phyloP scores from a whole-genome alignment of 1,284 basidiomycete species.

The Ceratobasidium theobromae region DNA sequence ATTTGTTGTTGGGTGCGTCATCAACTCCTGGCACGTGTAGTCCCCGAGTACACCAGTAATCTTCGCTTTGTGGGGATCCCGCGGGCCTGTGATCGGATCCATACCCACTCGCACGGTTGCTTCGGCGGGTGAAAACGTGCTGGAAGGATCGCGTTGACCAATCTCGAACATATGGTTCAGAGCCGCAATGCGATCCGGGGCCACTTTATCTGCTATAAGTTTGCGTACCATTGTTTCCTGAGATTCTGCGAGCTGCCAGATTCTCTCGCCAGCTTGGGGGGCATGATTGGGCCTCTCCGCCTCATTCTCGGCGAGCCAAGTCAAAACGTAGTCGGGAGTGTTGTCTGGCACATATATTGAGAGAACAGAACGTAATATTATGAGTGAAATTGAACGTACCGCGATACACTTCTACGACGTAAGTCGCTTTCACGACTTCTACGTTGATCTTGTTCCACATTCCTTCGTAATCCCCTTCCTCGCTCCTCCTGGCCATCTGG shows the following conservation, averaged over 20 bases:
- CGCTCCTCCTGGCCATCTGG: too few species aligned
- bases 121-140: not conserved
- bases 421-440: not conserved
- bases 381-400: not conserved
- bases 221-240: not conserved
- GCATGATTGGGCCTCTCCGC: not conserved
- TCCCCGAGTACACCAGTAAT: not conserved
- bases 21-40: not conserved
- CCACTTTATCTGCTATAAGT: not conserved
- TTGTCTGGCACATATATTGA: not conserved
- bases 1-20: not conserved
- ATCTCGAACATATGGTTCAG: not conserved
- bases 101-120: not conserved
- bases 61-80: not conserved
- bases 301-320: slow-evolving; percentile 3
- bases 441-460: not conserved
- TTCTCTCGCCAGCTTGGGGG: not conserved
- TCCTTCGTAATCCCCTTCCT: not conserved
- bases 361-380: not conserved
- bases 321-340: not conserved
- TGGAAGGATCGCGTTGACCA: not conserved
- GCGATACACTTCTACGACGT: not conserved
- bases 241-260: not conserved
- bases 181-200: not conserved
- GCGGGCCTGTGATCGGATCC: not conserved